Evolutionary conservation across 306 rosid genomes (phyloP).

Genomic region (Dicorynia guianensis): DNA sequence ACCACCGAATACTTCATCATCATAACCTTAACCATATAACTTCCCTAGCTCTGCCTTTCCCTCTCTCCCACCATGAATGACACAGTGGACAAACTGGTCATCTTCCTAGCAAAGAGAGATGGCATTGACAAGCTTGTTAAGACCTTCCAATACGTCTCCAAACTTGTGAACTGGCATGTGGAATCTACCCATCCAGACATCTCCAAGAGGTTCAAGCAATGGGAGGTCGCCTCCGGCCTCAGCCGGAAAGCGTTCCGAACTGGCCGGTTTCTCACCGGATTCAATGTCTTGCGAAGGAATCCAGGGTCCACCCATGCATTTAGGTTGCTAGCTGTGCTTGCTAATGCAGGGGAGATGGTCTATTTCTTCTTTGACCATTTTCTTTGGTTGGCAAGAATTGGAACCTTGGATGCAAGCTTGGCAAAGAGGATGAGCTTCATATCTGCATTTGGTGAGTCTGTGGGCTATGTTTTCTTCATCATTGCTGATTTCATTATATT

Average conservation of each 20-base stretch:
- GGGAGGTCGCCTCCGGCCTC: conserved; percentile 87
- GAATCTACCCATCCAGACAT: conserved; percentile 59
- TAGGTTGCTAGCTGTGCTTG: conserved; percentile 65
- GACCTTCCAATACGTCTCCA: conserved; percentile 90
- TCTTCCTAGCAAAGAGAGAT: conserved; percentile 93
- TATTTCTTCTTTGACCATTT: conserved; percentile 95
- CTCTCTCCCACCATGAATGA: conserved; percentile 62
- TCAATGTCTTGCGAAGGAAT: conserved; percentile 71
- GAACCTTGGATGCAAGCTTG: conserved; percentile 64
- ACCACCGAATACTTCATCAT: neutral
- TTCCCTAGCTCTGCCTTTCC: neutral
- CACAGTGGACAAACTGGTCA: conserved; percentile 79
- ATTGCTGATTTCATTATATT: conserved; percentile 69
- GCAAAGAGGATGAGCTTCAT: conserved; percentile 75
- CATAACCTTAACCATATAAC: conserved; percentile 1
- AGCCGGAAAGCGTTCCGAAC: conserved; percentile 92
- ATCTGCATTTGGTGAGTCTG: conserved; percentile 92
- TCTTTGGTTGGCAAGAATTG: conserved; percentile 88
- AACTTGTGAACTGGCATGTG: conserved; percentile 79
- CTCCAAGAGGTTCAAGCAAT: conserved; percentile 68
- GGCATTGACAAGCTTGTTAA: conserved; percentile 99
- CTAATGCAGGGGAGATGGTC: conserved; percentile 89
- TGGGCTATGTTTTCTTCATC: conserved; percentile 86
- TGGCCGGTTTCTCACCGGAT: conserved; percentile 83
- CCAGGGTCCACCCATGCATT: conserved; percentile 64